Evolutionary conservation across 352 stramenopile species (phyloP), one percentile per base, ranked within the genome.

Genomic region (Globisporangium emineosum): DNA sequence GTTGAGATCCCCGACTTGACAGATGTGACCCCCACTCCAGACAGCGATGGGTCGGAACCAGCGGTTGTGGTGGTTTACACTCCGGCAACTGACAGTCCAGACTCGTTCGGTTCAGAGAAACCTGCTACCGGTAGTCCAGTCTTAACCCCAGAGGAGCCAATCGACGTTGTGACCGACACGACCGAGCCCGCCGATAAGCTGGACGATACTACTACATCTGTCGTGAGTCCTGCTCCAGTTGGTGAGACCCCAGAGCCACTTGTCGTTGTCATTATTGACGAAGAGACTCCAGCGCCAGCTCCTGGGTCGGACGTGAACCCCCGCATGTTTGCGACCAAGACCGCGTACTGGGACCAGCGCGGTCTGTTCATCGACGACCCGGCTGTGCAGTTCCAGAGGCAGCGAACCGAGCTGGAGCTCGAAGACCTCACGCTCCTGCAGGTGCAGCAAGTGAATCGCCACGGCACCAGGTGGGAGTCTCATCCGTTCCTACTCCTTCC

Each of bases 401-500:
- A n/a, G 7, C 35, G 21, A 19, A 49, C 35, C 0, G 35, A 61
- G 25, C 23, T 29, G 9, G 35, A 61, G 23, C 55, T 35, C 27
- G 13, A 50, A 9, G 37, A 61, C 13, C 25, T 51, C 35, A 50
- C 58, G 68, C 72, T 43, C 2, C 19, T 29, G 17, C 77, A 90
- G 54, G 73, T 78, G 57, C 78, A 90, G 58, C 67, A 86, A 55
- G 73, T 86, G 30, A 78, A 67, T 32, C 72, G 80, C 19, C 78
- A 88, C 42, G 80, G 80, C 47, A 87, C 75, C 40, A 70, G 77
- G 73, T 89, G 58, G 2, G n/a, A n/a, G 62, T 57, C 29, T 32
- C 29, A 5, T 5, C 5, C 2, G 5, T 5, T 6, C 29, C 29
- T 32, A 5, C 29, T 32, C 2, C 29, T 32, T 2, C 29, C 29